Percentiles rank a stretch among this genome's conserved stretches.
Evolutionary conservation across 352 stramenopile species (phyloP).

Genomic region (Globisporangium heterothallicum): DNA sequence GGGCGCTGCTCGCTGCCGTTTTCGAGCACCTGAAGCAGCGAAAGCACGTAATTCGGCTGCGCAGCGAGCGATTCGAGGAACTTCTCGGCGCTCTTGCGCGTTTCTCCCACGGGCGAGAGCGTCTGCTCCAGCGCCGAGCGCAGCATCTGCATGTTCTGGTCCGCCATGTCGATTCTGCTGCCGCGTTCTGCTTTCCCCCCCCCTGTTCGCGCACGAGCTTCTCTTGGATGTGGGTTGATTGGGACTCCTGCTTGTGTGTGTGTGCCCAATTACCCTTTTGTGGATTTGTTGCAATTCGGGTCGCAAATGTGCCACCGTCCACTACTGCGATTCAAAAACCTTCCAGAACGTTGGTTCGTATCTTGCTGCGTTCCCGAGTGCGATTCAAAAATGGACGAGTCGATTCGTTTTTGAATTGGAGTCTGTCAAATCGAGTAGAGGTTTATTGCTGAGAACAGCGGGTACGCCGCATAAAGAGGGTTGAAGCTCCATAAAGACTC

Average conservation of each 20-base stretch:
- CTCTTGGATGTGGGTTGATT: not conserved
- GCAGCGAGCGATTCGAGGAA: conserved; percentile 53
- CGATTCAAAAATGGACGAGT: too few species aligned
- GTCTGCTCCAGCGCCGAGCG: conserved; percentile 73
- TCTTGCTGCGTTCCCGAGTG: too few species aligned
- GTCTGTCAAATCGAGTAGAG: too few species aligned
- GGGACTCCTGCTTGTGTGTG: not conserved
- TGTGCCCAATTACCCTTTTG: not conserved
- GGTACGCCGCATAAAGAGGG: not conserved
- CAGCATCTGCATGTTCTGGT: conserved; percentile 62
- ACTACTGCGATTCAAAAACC: not conserved
- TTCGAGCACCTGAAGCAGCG: conserved; percentile 73
- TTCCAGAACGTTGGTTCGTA: not conserved
- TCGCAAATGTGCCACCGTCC: too few species aligned
- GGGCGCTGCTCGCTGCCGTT: conserved; percentile 49
- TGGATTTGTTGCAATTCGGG: not conserved
- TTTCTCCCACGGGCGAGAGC: conserved; percentile 65
- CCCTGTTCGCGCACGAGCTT: not conserved
- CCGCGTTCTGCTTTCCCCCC: conserved; percentile 1
- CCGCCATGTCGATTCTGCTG: conserved; percentile 32
- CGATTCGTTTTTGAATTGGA: conserved; percentile 3
- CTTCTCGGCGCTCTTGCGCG: conserved; percentile 62
- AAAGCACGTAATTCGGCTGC: conserved; percentile 67
- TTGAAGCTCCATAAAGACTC: not conserved
- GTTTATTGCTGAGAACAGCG: too few species aligned